Conservation (phyloP, 306 rosid genomes). For the Rosa chinensis region DNA sequence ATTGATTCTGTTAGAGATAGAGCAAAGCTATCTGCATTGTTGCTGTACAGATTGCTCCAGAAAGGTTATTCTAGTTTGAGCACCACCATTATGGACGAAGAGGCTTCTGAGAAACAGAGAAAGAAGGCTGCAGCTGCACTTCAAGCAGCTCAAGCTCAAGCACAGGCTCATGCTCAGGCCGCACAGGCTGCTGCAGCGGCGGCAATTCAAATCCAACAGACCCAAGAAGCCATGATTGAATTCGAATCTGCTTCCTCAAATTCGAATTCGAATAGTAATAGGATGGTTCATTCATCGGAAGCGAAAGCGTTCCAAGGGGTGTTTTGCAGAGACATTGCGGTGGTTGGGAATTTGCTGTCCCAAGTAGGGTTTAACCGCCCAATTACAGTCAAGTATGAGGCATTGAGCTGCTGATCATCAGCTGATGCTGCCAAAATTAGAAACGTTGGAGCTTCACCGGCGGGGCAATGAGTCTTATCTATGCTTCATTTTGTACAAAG, state of each 20-base stretch:
- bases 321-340: conserved; percentile 84
- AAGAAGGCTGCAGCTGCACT: conserved; percentile 55
- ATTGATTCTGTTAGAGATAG: conserved; percentile 71
- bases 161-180: conserved; percentile 29
- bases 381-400: conserved; percentile 82
- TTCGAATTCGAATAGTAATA: conserved; percentile 17
- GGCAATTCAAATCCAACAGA: conserved; percentile 30
- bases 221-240: conserved; percentile 33
- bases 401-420: conserved; percentile 66
- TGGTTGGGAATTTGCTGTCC: conserved; percentile 75
- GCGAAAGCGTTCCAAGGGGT: conserved; percentile 62
- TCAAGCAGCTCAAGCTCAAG: conserved; percentile 37
- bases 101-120: conserved; percentile 71
- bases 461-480: conserved; percentile 18
- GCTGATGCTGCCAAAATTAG: neutral
- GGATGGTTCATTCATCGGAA: conserved; percentile 21
- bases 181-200: neutral
- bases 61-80: conserved; percentile 74
- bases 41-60: conserved; percentile 82
- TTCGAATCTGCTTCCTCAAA: conserved; percentile 25
- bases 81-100: conserved; percentile 62
- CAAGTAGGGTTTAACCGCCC: conserved; percentile 79
- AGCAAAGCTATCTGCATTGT: conserved; percentile 71
- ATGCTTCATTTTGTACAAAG: conserved; percentile 54
- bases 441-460: conserved; percentile 4